Conservation (phyloP, 2,329 filamentous ascomycete species). For the Botryotinia convoluta region DNA sequence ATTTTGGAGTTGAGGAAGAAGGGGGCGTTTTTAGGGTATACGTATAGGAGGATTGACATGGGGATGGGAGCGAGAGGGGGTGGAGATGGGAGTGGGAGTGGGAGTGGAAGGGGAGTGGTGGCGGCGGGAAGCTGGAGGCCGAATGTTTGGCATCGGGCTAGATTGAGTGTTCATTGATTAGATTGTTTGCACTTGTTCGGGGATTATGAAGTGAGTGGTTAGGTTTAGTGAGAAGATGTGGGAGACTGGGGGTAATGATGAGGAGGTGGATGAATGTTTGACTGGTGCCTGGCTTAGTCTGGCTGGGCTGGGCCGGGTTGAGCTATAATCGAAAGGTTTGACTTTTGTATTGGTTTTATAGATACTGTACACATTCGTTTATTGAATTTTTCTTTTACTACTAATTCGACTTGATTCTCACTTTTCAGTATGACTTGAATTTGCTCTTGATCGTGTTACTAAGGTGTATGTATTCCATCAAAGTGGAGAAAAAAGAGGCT, state of each 20-base stretch:
- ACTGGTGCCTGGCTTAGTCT: background rate
- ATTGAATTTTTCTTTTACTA: background rate
- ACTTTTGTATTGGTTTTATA: background rate
- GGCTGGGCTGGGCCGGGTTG: background rate
- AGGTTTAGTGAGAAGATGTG: no score
- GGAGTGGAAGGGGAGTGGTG: slow-evolving; percentile 15
- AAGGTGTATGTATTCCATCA: background rate
- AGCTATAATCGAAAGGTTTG: background rate
- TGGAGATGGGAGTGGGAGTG: slow-evolving; percentile 9
- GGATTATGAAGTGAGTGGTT: background rate
- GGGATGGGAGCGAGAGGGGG: slow-evolving; percentile 22
- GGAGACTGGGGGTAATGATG: no score
- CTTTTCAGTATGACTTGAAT: background rate
- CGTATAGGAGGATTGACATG: slow-evolving; percentile 60
- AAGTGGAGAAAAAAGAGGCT: background rate
- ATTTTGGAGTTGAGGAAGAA: slow-evolving; percentile 80
- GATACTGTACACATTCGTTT: slow-evolving; percentile 7
- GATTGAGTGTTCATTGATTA: slow-evolving; percentile 34
- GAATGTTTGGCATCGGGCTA: slow-evolving; percentile 34
- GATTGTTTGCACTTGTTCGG: background rate
- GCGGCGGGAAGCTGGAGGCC: slow-evolving; percentile 25
- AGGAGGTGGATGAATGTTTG: background rate
- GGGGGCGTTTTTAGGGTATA: slow-evolving; percentile 86
- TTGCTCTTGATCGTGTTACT: background rate
- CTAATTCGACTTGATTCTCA: background rate